Evolutionary conservation across 2,329 filamentous ascomycete species (phyloP).

Genomic region (Albifimbria verrucaria): DNA sequence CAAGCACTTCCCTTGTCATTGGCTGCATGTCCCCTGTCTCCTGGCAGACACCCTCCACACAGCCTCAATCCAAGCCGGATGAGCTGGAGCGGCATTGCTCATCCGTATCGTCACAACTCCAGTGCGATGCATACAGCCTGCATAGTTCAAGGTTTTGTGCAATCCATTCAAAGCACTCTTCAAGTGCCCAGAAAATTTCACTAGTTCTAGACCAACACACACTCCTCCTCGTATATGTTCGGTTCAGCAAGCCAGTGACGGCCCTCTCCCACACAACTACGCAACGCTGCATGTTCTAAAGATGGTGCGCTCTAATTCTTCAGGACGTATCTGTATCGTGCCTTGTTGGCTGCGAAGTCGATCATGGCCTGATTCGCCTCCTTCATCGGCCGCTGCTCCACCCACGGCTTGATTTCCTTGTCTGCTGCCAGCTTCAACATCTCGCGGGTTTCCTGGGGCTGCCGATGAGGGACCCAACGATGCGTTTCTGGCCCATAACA

Average conservation of each 20-base stretch:
- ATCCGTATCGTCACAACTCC: neutral
- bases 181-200: too few species aligned
- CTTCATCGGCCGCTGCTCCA: conserved; percentile 50
- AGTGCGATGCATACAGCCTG: neutral
- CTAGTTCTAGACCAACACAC: too few species aligned
- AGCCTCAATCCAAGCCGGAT: neutral
- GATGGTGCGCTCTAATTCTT: conserved; percentile 35
- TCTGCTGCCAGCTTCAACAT: conserved; percentile 57
- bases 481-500: conserved; percentile 19
- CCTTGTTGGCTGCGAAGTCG: conserved; percentile 52
- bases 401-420: conserved; percentile 53
- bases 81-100: neutral
- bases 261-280: too few species aligned
- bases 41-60: neutral
- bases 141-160: neutral
- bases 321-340: conserved; percentile 43
- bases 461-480: conserved; percentile 44
- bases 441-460: conserved; percentile 53
- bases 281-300: too few species aligned
- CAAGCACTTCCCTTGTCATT: neutral
- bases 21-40: neutral
- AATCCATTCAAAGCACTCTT: too few species aligned
- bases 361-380: conserved; percentile 52
- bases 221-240: too few species aligned
- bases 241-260: too few species aligned